Conservation (phyloP, 192 early-diverging fungal genomes). For the Spizellomyces sp. region DNA sequence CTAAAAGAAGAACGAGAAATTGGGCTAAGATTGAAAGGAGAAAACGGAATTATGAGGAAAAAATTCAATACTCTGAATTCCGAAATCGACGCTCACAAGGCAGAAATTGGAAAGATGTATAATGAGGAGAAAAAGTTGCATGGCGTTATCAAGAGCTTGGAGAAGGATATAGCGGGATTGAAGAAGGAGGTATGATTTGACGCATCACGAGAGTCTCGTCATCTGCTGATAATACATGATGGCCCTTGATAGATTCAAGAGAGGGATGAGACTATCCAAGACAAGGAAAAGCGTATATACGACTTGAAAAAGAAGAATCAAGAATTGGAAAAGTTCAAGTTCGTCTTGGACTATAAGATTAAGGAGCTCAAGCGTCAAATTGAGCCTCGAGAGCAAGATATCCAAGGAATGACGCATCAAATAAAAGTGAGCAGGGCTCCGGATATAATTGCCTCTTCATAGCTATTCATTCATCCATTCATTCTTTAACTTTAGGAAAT, state of each 20-base stretch:
- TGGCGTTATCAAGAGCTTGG: constrained; percentile 61
- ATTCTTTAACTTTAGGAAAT: constrained; percentile 47
- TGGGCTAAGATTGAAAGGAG: constrained; percentile 62
- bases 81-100: constrained; percentile 66
- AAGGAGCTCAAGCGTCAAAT: constrained; percentile 67
- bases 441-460: neutral
- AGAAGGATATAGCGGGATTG: constrained; percentile 64
- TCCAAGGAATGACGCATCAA: constrained; percentile 62
- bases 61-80: constrained; percentile 64
- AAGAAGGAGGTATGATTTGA: constrained; percentile 57
- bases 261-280: constrained; percentile 64
- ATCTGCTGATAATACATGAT: too few relatives aligned
- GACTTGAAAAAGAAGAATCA: constrained; percentile 72
- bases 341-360: constrained; percentile 69
- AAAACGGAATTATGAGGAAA: constrained; percentile 69
- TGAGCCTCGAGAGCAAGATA: constrained; percentile 63
- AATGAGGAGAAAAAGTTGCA: constrained; percentile 65
- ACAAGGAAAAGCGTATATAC: constrained; percentile 68
- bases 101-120: constrained; percentile 62
- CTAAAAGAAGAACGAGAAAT: constrained; percentile 64
- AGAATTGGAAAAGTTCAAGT: constrained; percentile 72
- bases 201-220: neutral
- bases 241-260: constrained; percentile 55
- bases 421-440: constrained; percentile 47
- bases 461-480: too few relatives aligned